Percentiles rank a stretch among this genome's conserved stretches.
Evolutionary conservation across 106 monocot species (phyloP).

Genomic region (Platanthera guangdongensis): DNA sequence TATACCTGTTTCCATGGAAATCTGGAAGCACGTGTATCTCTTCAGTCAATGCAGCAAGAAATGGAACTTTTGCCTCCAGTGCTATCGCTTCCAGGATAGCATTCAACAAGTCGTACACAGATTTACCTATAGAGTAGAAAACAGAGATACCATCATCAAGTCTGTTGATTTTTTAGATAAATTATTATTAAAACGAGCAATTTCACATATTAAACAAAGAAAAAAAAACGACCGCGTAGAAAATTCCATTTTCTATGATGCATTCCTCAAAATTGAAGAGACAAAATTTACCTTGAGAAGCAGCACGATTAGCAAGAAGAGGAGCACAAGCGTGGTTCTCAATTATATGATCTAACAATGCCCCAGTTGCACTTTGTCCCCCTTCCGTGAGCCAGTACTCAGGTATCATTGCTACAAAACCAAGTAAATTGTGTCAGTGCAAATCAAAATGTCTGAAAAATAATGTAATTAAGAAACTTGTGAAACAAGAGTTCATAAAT

Average conservation of each 20-base stretch:
- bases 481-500: background rate
- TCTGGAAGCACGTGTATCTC: constrained; percentile 92
- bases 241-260: background rate
- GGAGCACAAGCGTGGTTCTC: constrained; percentile 72
- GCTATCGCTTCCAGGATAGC: constrained; percentile 55
- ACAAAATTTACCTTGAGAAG: constrained; percentile 47
- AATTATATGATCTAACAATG: constrained; percentile 72
- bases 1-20: constrained; percentile 95
- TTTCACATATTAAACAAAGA: background rate
- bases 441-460: background rate
- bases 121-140: constrained; percentile 39
- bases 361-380: constrained; percentile 97
- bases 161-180: background rate
- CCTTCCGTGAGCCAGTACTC: constrained; percentile 97
- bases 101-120: constrained; percentile 76
- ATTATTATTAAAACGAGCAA: background rate
- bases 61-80: constrained; percentile 50
- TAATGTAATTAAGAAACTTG: background rate
- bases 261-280: background rate
- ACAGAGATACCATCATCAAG: constrained; percentile 2
- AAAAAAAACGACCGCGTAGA: background rate
- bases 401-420: constrained; percentile 80
- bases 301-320: constrained; percentile 84
- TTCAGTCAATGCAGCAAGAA: constrained; percentile 68
- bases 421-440: background rate